Evolutionary conservation across 805 yeast genomes (phyloP), one percentile per base, ranked within the genome.

Genomic region (Saturnispora quitensis): DNA sequence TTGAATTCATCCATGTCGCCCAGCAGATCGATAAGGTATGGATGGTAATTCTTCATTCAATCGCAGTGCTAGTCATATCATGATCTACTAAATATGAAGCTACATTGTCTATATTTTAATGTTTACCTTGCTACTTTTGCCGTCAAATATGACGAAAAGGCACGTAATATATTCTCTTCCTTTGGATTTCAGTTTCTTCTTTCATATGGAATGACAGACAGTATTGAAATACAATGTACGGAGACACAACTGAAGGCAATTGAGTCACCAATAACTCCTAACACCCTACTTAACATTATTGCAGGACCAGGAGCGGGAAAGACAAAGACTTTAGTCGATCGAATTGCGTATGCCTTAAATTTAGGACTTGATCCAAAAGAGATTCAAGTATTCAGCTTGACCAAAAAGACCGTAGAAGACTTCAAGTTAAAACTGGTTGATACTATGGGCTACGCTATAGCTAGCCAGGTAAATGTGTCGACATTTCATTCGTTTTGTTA

Each of bases 241-340:
- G 64, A 63, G 3, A 62, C 76, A 0, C 89, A 82, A 60, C 53
- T 58, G 45, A 60, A 62, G 15, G 77, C 80, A 5, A 75, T 82
- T 9, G 60, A 64, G 1, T 64, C 65, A 51, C 77, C 80, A 1
- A 43, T 53, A 36, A 62, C 69, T 5, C 68, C 70, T 7, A 62
- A 68, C 17, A 65, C 71, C 7, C 65, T 82, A 0, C 62, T 84
- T 5, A 71, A 77, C 36, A 70, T 84, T 1, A 68, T 73, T 8
- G 86, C 89, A 0, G 89, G 89, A 0, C 89, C 90, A 0, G 89
- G 90, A 4, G 76, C 86, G 8, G 90, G 91, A 2, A 84, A 84
- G 59, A 82, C 89, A 0, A 68, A 70, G 34, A 82, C 89, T 0
- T 57, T 84, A 31, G 74, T 79, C 4, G 69, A 73, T 31, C 70